Evolutionary conservation across 2,329 filamentous ascomycete species (phyloP).

Genomic region (Aspergillus brasiliensis): DNA sequence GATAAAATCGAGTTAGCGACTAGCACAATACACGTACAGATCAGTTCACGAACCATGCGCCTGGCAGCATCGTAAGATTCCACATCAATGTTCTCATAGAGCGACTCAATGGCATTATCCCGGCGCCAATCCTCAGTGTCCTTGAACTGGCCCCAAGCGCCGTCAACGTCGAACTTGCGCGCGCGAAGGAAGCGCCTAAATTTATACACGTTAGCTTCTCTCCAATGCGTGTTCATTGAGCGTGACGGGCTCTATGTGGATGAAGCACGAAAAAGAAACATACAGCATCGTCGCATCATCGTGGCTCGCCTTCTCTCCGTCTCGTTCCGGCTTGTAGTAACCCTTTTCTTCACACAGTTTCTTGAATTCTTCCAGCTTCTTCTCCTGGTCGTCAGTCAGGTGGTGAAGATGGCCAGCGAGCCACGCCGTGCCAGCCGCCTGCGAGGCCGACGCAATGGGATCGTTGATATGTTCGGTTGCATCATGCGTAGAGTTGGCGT

Average conservation of each 20-base stretch:
- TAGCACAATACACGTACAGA: not conserved
- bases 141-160: conserved; percentile 80
- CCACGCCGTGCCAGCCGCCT: conserved; percentile 41
- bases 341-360: conserved; percentile 64
- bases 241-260: not conserved
- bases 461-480: conserved; percentile 38
- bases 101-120: conserved; percentile 72
- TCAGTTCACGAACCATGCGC: conserved; percentile 62
- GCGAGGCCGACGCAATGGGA: conserved; percentile 36
- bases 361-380: conserved; percentile 73
- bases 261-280: conserved; percentile 20
- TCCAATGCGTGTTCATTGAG: not conserved
- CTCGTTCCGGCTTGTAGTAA: conserved; percentile 46
- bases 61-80: conserved; percentile 77
- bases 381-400: conserved; percentile 68
- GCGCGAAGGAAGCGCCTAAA: conserved; percentile 80
- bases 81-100: conserved; percentile 86
- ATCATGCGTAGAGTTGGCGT: conserved; percentile 27
- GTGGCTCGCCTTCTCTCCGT: conserved; percentile 44
- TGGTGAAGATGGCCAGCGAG: conserved; percentile 74
- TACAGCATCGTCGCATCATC: conserved; percentile 53
- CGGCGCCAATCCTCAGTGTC: conserved; percentile 86
- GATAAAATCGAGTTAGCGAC: not conserved
- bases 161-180: conserved; percentile 74
- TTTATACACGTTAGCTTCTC: not conserved